Conservation (phyloP, 1,139 yeast species). For the Suhomyces yuchorum region DNA sequence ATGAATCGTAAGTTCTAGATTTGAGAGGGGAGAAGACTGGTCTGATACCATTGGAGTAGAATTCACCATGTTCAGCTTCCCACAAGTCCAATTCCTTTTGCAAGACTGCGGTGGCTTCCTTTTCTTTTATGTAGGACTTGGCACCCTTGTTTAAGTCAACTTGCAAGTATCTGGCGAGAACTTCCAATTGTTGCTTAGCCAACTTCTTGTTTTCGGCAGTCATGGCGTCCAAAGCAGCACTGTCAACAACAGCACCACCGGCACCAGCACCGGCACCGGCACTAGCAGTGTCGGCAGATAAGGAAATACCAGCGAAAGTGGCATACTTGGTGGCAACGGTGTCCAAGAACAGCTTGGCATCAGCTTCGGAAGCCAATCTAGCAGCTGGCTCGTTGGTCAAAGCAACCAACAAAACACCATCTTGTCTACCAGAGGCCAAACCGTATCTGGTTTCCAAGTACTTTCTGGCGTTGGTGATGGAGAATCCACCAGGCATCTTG, state of each 20-base stretch:
- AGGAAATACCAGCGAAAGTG: constrained; percentile 72
- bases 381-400: constrained; percentile 87
- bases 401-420: constrained; percentile 78
- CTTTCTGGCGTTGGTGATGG: constrained; percentile 87
- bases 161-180: constrained; percentile 91
- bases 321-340: constrained; percentile 84
- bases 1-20: constrained; percentile 95
- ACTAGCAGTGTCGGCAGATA: constrained; percentile 64
- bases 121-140: constrained; percentile 81
- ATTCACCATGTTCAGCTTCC: constrained; percentile 94
- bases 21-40: constrained; percentile 90
- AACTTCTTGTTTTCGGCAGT: constrained; percentile 86
- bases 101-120: constrained; percentile 78
- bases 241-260: constrained; percentile 89
- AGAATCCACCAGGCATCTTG: constrained; percentile 99
- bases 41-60: constrained; percentile 86
- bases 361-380: constrained; percentile 83
- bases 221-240: constrained; percentile 94
- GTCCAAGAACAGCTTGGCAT: constrained; percentile 89
- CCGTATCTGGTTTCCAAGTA: constrained; percentile 92
- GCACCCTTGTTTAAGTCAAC: constrained; percentile 90
- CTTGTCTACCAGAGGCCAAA: constrained; percentile 91
- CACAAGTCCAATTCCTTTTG: constrained; percentile 92
- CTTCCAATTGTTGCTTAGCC: constrained; percentile 95
- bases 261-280: constrained; percentile 56